These are phyloP conservation scores for Hymenoscyphus salicellus DNA, from an alignment of 2,329 filamentous ascomycete species.

Conservation along the genomic window DNA sequence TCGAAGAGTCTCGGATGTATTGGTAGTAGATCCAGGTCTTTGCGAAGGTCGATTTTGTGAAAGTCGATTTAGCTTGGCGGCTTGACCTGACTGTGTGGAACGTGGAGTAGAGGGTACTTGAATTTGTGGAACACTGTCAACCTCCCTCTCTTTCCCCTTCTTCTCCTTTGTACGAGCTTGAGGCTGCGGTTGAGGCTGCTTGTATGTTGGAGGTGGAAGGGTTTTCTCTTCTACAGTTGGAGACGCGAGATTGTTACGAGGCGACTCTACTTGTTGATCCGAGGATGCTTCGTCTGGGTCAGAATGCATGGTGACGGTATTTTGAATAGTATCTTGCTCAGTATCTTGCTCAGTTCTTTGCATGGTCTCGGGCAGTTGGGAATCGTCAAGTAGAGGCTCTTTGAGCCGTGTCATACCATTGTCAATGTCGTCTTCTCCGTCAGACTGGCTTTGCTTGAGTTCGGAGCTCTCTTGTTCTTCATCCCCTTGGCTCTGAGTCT, in stretches of 20 bases:
- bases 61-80: not conserved
- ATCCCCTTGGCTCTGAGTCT: not conserved
- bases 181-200: not conserved
- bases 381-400: not conserved
- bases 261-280: not conserved
- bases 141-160: conserved; percentile 1
- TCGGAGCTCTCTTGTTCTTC: not conserved
- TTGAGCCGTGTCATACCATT: conserved; percentile 1
- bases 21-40: not conserved
- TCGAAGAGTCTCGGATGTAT: not conserved
- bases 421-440: not conserved
- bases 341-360: not conserved
- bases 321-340: not conserved
- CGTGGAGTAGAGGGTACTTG: conserved; percentile 8
- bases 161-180: not conserved
- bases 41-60: not conserved
- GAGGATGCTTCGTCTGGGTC: not conserved
- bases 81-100: not conserved
- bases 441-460: not conserved
- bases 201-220: no score
- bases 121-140: not conserved
- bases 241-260: not conserved
- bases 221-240: not conserved
- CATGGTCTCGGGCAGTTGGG: not conserved
- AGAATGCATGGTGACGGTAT: not conserved